These are phyloP conservation scores for Beauveria pseudobassiana DNA, from an alignment of 2,329 filamentous ascomycete genomes.

Conservation along the genomic window DNA sequence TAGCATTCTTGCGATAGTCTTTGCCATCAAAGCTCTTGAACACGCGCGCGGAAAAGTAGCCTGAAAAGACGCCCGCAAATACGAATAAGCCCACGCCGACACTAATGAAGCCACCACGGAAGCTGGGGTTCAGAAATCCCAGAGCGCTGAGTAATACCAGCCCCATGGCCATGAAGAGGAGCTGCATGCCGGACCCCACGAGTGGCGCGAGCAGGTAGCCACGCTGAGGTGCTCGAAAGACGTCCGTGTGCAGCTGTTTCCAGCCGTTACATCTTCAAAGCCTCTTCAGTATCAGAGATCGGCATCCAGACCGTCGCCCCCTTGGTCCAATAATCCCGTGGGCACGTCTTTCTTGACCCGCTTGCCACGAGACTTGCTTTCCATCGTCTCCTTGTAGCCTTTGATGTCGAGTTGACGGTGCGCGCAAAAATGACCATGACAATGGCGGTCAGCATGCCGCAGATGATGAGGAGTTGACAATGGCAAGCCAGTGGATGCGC, in stretches of 20 bases:
- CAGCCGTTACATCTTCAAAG: slow-evolving; percentile 72
- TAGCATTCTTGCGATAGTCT: slow-evolving; percentile 66
- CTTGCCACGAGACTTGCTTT: slow-evolving; percentile 59
- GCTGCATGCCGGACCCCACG: slow-evolving; percentile 78
- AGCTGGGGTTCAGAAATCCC: slow-evolving; percentile 76
- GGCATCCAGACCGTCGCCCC: slow-evolving; percentile 45
- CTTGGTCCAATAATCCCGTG: slow-evolving; percentile 53
- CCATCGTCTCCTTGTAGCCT: slow-evolving; percentile 55
- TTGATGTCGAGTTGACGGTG: slow-evolving; percentile 73
- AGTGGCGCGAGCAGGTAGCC: slow-evolving; percentile 71
- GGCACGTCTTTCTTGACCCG: slow-evolving; percentile 50
- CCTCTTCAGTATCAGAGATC: slow-evolving; percentile 51
- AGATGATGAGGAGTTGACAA: slow-evolving; percentile 84
- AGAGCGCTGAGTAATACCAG: slow-evolving; percentile 66
- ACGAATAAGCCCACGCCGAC: slow-evolving; percentile 78
- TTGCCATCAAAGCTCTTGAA: slow-evolving; percentile 77
- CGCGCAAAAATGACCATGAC: slow-evolving; percentile 75
- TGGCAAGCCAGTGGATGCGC: slow-evolving; percentile 80
- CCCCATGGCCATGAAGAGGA: slow-evolving; percentile 72
- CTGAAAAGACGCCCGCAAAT: slow-evolving; percentile 75
- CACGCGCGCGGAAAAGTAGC: slow-evolving; percentile 77
- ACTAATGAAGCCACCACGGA: slow-evolving; percentile 82
- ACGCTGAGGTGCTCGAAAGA: slow-evolving; percentile 66
- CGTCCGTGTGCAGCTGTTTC: slow-evolving; percentile 84
- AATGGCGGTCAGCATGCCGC: slow-evolving; percentile 67